Percentiles rank a stretch among this genome's conserved stretches.
Evolutionary conservation across 2,329 filamentous ascomycete species (phyloP).

Genomic region (Aspergillus niger): DNA sequence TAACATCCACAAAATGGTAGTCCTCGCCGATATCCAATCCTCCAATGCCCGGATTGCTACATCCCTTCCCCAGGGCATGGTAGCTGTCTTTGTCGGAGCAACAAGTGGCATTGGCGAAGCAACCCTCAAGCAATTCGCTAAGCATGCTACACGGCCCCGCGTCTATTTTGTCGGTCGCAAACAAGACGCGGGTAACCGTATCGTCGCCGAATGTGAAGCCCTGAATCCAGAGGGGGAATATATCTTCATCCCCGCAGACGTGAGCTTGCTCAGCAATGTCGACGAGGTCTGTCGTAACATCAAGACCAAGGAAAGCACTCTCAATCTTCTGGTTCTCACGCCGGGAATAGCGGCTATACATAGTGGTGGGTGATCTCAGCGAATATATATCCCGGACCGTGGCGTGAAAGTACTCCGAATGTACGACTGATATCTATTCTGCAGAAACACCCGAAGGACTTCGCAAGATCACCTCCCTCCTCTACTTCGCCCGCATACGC

Average conservation of each 20-base stretch:
- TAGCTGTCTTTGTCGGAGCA: conserved; percentile 55
- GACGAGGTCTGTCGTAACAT: conserved; percentile 5
- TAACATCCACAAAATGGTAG: background rate
- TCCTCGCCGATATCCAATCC: background rate
- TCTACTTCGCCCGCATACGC: conserved; percentile 60
- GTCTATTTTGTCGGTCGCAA: conserved; percentile 54
- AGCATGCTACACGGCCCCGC: conserved; percentile 39
- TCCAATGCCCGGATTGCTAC: conserved; percentile 1
- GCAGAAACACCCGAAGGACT: conserved; percentile 56
- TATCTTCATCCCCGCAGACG: conserved; percentile 11
- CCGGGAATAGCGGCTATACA: background rate
- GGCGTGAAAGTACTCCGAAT: too few species aligned
- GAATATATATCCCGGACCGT: too few species aligned
- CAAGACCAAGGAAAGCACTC: conserved; percentile 37
- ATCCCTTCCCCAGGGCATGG: conserved; percentile 32
- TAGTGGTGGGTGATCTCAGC: background rate
- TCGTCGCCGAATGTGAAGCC: conserved; percentile 45
- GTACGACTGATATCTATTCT: too few species aligned
- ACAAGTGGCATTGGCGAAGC: conserved; percentile 55
- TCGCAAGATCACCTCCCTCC: conserved; percentile 53
- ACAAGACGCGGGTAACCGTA: conserved; percentile 42
- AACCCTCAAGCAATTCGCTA: conserved; percentile 49
- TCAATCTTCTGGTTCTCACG: conserved; percentile 9
- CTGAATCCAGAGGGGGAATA: conserved; percentile 40
- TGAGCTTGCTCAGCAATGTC: conserved; percentile 1